Percentiles rank a stretch among this genome's conserved stretches.
Evolutionary conservation across 2,329 filamentous ascomycete species (phyloP).

Genomic region (Aspergillus sojae): DNA sequence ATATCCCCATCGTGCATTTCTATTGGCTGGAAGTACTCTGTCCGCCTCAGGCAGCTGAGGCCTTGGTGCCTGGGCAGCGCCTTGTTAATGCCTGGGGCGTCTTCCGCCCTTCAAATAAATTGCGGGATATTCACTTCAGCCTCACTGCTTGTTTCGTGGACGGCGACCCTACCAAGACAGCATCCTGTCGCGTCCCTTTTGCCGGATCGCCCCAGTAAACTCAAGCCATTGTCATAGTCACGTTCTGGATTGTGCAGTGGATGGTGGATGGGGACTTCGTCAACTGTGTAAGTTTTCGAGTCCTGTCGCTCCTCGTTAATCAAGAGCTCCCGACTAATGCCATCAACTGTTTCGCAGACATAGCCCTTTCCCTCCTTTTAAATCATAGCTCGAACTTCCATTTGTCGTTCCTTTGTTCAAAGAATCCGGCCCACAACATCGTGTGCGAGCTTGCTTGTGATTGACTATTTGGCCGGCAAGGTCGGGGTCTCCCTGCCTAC

Average conservation of each 20-base stretch:
- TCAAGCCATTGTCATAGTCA: slow-evolving; percentile 17
- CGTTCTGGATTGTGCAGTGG: slow-evolving; percentile 19
- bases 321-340: slow-evolving; percentile 3
- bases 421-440: slow-evolving; percentile 8
- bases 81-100: slow-evolving; percentile 35
- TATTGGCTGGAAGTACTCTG: slow-evolving; percentile 16
- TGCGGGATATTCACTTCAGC: slow-evolving; percentile 24
- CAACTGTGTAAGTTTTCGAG: slow-evolving; percentile 31
- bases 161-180: slow-evolving; percentile 34
- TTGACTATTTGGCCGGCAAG: slow-evolving; percentile 2
- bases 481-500: slow-evolving; percentile 1
- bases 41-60: slow-evolving; percentile 29
- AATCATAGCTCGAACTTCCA: slow-evolving; percentile 6
- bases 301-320: slow-evolving; percentile 9
- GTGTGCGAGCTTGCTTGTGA: slow-evolving; percentile 1
- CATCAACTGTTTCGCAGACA: slow-evolving; percentile 7
- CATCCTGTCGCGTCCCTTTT: slow-evolving; percentile 26
- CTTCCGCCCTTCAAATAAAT: slow-evolving; percentile 23
- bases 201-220: slow-evolving; percentile 23
- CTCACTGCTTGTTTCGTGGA: slow-evolving; percentile 38
- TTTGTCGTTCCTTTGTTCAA: slow-evolving; percentile 20
- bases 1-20: not conserved
- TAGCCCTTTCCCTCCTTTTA: slow-evolving; percentile 1
- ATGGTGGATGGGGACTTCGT: slow-evolving; percentile 26
- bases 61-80: too few relatives aligned